These are phyloP conservation scores for Sordariomycetes sp. DNA, from an alignment of 2,329 filamentous ascomycete genomes.

Conservation along the genomic window DNA sequence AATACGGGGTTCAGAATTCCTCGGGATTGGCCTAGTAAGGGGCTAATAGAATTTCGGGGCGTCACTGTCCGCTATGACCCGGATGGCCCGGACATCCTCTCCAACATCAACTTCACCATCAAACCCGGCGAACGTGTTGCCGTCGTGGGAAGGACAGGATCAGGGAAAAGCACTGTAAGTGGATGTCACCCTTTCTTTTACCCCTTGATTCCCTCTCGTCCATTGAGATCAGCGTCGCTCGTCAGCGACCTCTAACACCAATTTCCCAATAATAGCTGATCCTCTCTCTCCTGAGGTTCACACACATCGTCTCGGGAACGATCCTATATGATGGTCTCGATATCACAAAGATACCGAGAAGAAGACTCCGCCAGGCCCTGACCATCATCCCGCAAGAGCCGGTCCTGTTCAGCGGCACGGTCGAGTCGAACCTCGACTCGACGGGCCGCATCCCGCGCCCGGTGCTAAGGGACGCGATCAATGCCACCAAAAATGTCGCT, in stretches of 20 bases:
- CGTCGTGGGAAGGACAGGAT: conserved; percentile 60
- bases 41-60: conserved; percentile 21
- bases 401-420: conserved; percentile 29
- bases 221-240: background rate
- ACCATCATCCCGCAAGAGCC: conserved; percentile 37
- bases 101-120: conserved; percentile 25
- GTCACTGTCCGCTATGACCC: conserved; percentile 22
- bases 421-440: conserved; percentile 41
- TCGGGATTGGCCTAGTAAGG: conserved; percentile 18
- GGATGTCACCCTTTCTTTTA: no score
- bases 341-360: conserved; percentile 26
- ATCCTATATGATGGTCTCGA: conserved; percentile 32
- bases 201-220: background rate
- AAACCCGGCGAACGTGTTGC: conserved; percentile 55
- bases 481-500: conserved; percentile 33
- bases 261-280: conserved; percentile 14
- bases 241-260: background rate
- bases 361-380: conserved; percentile 28
- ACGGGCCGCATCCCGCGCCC: conserved; percentile 32
- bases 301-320: conserved; percentile 23
- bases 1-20: conserved; percentile 11
- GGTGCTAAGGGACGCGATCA: conserved; percentile 43
- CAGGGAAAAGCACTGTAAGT: conserved; percentile 59
- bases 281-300: conserved; percentile 30
- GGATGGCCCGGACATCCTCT: conserved; percentile 24